Base-by-base conservation (phyloP, 805 yeast species). In the Metschnikowia bowlesiae region DNA sequence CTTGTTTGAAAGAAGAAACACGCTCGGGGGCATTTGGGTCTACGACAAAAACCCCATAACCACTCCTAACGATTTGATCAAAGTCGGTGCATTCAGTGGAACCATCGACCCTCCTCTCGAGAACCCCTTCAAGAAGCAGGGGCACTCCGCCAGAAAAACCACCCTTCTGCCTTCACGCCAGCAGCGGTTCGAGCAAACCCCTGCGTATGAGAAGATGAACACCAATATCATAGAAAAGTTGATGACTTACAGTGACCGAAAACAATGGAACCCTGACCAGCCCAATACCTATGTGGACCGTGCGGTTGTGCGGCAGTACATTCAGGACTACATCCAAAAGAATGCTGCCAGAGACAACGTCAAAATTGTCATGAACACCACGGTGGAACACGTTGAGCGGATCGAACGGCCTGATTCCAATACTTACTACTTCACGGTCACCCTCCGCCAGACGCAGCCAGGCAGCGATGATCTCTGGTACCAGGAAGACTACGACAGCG, bases 1-100 rank as follows among this genome's bases (percentile, higher is more conserved):
- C 1, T 55, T 76, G 1, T 75, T 68, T 54, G 81, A 76, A 53
- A 60, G 79, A 46, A 62, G 78, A 45, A 57, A 55, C 32, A 54
- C 53, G 1, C 58, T 66, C 6, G 81, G 81, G 2, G 81, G 81
- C 3, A 62, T 74, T 1, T 76, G 81, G 81, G 62, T 59, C 1
- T 55, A 62, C 7, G 75, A 71, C 52, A 59, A 62, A 16, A 50
- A 58, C 33, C 47, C 50, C 10, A 39, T 40, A 8, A 22, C 29
- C 26, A 50, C 53, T 1, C 56, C 64, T 11, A 50, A 44, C 10
- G 53, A 53, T 11, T 44, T 60, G 18, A 33, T 56, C 16, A 43
- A 46, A 39, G 44, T 49, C 2, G 75, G 74, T 2, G 46, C 58
- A 5, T 37, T 44, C 14, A 56, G 62, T 31, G 34, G 44, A 1